Percentiles rank a stretch among this genome's conserved stretches.
Conservation (phyloP, 129 eudicot genomes). For the Pseudognaphalium luteoalbum region DNA sequence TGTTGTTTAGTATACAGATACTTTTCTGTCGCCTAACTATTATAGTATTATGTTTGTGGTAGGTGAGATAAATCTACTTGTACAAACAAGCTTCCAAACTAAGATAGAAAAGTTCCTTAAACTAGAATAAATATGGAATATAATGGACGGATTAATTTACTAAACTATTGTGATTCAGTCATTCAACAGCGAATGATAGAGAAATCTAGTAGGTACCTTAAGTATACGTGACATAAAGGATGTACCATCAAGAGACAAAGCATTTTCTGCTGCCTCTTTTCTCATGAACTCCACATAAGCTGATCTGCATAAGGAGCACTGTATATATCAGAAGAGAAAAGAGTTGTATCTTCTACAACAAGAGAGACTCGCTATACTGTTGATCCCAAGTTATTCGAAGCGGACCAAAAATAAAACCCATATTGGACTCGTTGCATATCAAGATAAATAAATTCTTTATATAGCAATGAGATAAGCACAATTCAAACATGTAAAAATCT, state of each 20-base stretch:
- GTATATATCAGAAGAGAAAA: slow-evolving; percentile 15
- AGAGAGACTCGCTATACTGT: background rate
- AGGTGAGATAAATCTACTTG: background rate
- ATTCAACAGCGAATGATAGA: background rate
- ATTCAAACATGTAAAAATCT: background rate
- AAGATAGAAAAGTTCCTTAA: background rate
- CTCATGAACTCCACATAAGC: slow-evolving; percentile 88
- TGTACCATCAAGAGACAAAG: slow-evolving; percentile 81
- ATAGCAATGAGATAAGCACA: background rate
- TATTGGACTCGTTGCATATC: background rate
- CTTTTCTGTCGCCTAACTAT: background rate
- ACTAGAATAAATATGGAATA: background rate
- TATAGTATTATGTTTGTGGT: background rate
- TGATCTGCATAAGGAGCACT: slow-evolving; percentile 54
- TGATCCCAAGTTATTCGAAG: background rate
- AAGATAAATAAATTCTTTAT: background rate
- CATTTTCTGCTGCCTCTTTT: slow-evolving; percentile 79
- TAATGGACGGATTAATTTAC: background rate
- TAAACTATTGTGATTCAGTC: background rate
- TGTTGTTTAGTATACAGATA: background rate
- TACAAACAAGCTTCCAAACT: background rate
- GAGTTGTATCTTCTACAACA: background rate
- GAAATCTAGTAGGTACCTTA: slow-evolving; percentile 48
- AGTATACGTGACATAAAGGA: slow-evolving; percentile 94
- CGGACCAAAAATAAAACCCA: background rate